Conservation (phyloP, 768 basidiomycete genomes). For the Tulasnella sp. region DNA sequence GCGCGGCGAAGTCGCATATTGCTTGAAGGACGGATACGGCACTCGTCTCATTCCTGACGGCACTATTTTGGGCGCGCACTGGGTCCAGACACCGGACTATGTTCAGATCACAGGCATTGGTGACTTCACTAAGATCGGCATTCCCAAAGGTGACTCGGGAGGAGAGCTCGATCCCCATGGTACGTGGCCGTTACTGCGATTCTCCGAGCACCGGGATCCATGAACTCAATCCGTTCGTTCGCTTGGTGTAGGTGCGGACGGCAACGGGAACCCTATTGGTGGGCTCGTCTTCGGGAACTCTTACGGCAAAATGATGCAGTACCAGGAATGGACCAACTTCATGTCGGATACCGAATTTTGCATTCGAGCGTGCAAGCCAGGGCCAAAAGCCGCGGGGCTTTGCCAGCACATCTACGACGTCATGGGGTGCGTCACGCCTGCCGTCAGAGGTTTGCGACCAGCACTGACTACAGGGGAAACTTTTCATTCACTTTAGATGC, state of each 20-base stretch:
- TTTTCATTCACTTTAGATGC: slow-evolving; percentile 27
- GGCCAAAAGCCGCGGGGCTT: slow-evolving; percentile 48
- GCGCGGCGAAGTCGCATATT: slow-evolving; percentile 58
- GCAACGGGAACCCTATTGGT: slow-evolving; percentile 55
- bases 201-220: no score
- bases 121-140: slow-evolving; percentile 62
- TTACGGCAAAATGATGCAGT: slow-evolving; percentile 54
- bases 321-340: slow-evolving; percentile 64
- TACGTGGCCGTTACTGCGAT: slow-evolving; percentile 51
- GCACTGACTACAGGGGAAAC: neutral
- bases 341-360: slow-evolving; percentile 52
- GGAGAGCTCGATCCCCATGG: slow-evolving; percentile 69
- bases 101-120: slow-evolving; percentile 53
- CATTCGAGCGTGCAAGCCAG: slow-evolving; percentile 59
- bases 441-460: neutral
- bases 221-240: neutral
- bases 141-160: slow-evolving; percentile 60
- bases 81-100: slow-evolving; percentile 34
- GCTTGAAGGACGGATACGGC: slow-evolving; percentile 51
- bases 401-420: slow-evolving; percentile 60
- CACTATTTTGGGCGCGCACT: slow-evolving; percentile 35
- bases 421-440: neutral
- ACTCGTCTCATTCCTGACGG: slow-evolving; percentile 34
- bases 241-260: slow-evolving; percentile 28
- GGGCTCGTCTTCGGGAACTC: slow-evolving; percentile 69